Base-by-base conservation (phyloP, 805 yeast genomes). In the Yamadazyma laniorum region DNA sequence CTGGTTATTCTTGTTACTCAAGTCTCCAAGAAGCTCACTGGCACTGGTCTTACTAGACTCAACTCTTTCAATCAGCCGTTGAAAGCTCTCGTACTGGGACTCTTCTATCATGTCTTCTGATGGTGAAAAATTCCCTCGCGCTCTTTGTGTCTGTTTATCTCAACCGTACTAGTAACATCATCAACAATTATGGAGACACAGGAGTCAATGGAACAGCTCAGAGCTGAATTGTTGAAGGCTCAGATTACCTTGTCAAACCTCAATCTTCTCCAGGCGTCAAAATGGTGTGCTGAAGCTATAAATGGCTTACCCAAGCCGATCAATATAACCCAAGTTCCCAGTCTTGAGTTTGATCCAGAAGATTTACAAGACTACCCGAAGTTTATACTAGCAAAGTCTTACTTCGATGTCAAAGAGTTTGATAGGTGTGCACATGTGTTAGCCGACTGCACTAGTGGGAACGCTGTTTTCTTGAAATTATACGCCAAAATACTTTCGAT, bases 261-360 rank as follows among this genome's bases (percentile, higher is more conserved):
- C 43, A 78, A 84, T 42, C 66, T 88, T 9, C 71, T 72, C 51
- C 80, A 79, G 35, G 80, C 89, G 0, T 78, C 95, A 3, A 86
- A 86, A 64, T 89, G 95, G 95, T 71, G 67, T 40, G 80, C 87
- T 2, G 96, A 88, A 52, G 95, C 95, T 1, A 63, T 84, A 15
- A 74, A 72, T 49, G 95, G 91, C 0, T 61, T 85, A 32, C 37
- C 57, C n/a, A 11, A 14, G 11, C 18, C 40, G 4, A 13, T 46
- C 5, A 37, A 37, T 7, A 17, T 35, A 5, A 25, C 26, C 7
- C 22, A 23, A 5, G 29, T 41, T 13, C 43, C 52, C 6, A 11
- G 37, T 4, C 39, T 39, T 5, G 40, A 37, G n/a, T 36, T 51
- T 4, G 49, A 45, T 13, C 44, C 42, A 1, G 45, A 53, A 2